Percentiles rank a stretch among this genome's conserved stretches.
Conservation (phyloP, 108 stramenopile genomes). For the Cyclotella distinguenda region DNA sequence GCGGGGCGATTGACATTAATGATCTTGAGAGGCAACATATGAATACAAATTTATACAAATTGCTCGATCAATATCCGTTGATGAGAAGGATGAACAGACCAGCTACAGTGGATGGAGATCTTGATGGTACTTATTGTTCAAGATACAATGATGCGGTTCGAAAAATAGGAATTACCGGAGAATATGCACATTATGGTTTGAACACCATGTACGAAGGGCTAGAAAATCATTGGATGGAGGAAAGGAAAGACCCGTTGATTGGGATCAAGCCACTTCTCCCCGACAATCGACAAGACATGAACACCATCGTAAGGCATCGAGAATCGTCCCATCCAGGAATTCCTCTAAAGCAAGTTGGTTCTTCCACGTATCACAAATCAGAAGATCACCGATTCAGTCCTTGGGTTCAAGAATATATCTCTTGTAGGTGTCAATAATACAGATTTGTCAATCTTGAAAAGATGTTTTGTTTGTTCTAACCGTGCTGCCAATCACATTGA, state of each 20-base stretch:
- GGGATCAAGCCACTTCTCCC: neutral
- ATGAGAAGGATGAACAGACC: slow-evolving; percentile 5
- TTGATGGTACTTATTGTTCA: slow-evolving; percentile 1
- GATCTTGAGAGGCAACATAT: slow-evolving; percentile 1
- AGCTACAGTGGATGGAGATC: slow-evolving; percentile 3
- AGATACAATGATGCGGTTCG: slow-evolving; percentile 3
- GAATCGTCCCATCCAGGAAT: too few relatives aligned
- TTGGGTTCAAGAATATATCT: neutral
- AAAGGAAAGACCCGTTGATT: neutral
- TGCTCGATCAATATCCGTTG: neutral
- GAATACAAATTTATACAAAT: slow-evolving; percentile 1
- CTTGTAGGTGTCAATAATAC: too few relatives aligned
- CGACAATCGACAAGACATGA: neutral
- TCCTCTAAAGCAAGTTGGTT: too few relatives aligned
- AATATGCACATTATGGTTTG: neutral
- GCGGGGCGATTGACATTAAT: neutral
- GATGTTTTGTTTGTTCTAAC: too few relatives aligned
- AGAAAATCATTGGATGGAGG: neutral
- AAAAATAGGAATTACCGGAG: neutral
- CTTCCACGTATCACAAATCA: too few relatives aligned
- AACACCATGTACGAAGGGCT: neutral
- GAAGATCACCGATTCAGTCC: slow-evolving; percentile 2
- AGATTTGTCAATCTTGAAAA: too few relatives aligned
- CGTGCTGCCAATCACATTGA: neutral
- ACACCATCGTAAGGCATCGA: too few relatives aligned